These are phyloP conservation scores for Linnemannia elongata DNA, from an alignment of 192 early-diverging fungal genomes.

Conservation along the genomic window DNA sequence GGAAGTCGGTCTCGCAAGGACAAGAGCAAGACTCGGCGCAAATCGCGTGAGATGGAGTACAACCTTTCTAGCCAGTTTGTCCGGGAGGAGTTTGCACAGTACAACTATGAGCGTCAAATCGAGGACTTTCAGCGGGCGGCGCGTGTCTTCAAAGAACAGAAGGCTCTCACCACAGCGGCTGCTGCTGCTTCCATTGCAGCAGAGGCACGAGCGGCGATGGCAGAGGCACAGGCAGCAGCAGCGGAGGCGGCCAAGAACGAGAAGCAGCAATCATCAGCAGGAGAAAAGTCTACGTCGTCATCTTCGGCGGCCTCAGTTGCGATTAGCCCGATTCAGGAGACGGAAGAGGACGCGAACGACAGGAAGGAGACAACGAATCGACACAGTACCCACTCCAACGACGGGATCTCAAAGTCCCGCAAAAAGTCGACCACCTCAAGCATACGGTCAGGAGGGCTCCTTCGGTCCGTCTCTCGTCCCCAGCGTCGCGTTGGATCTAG, in stretches of 20 bases:
- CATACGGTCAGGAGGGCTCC: conserved; percentile 1
- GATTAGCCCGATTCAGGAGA: conserved; percentile 23
- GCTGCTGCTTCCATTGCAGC: conserved; percentile 29
- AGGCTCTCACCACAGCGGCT: conserved; percentile 31
- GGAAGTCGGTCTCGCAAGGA: conserved; percentile 6
- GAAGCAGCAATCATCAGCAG: background rate
- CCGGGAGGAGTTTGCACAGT: conserved; percentile 40
- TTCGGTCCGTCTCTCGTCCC: conserved; percentile 17
- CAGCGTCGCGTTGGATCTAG: conserved; percentile 28
- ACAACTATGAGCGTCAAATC: conserved; percentile 55
- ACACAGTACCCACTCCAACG: background rate
- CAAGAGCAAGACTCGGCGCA: background rate
- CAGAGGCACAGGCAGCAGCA: conserved; percentile 26
- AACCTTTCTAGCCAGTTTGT: conserved; percentile 33
- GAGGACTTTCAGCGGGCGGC: conserved; percentile 50
- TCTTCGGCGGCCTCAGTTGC: background rate
- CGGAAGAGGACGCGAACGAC: background rate
- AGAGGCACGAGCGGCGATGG: conserved; percentile 30
- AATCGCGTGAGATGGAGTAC: conserved; percentile 25
- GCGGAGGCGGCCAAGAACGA: conserved; percentile 4
- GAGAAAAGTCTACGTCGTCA: conserved; percentile 7
- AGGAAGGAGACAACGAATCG: background rate
- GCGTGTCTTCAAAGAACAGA: conserved; percentile 47
- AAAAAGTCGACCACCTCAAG: conserved; percentile 13
- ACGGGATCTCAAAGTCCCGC: background rate